Percentiles rank a stretch among this genome's conserved stretches.
Evolutionary conservation across 441 rosid genomes (phyloP).

Genomic region (Gossypium trilobum): DNA sequence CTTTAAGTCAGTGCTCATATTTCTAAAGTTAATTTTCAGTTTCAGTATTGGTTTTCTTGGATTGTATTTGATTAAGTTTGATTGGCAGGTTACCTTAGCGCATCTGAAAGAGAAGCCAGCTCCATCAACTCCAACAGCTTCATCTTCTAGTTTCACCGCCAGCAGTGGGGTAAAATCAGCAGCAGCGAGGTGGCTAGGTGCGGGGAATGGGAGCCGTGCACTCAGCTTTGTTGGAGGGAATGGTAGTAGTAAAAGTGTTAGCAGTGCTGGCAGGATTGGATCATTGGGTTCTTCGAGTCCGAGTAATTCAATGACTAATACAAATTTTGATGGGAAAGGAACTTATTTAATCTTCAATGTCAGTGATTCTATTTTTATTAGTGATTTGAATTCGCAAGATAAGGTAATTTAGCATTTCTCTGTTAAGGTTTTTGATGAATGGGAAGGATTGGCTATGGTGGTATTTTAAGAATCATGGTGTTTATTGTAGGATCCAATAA

Average conservation of each 20-base stretch:
- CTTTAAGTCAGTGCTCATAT: slow-evolving; percentile 5
- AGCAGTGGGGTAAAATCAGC: slow-evolving; percentile 85
- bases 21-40: background rate
- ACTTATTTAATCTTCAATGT: slow-evolving; percentile 90
- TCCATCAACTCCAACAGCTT: slow-evolving; percentile 67
- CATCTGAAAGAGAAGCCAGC: slow-evolving; percentile 86
- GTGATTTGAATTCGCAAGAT: slow-evolving; percentile 93
- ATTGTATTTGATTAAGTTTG: slow-evolving; percentile 16
- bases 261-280: slow-evolving; percentile 63
- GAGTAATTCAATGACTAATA: slow-evolving; percentile 44
- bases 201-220: slow-evolving; percentile 79
- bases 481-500: slow-evolving; percentile 76
- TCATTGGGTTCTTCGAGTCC: slow-evolving; percentile 65
- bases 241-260: slow-evolving; percentile 64
- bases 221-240: slow-evolving; percentile 88
- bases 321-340: slow-evolving; percentile 94
- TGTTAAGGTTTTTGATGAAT: slow-evolving; percentile 10
- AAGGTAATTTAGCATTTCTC: slow-evolving; percentile 46
- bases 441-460: background rate
- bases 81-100: slow-evolving; percentile 73
- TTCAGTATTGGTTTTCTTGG: slow-evolving; percentile 5
- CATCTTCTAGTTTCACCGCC: slow-evolving; percentile 63
- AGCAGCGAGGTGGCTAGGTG: slow-evolving; percentile 76
- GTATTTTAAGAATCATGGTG: slow-evolving; percentile 9
- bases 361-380: slow-evolving; percentile 83